Evolutionary conservation across 2,329 filamentous ascomycete genomes (phyloP), one percentile per base, ranked within the genome.

Genomic region (Cladorrhinum sp.): DNA sequence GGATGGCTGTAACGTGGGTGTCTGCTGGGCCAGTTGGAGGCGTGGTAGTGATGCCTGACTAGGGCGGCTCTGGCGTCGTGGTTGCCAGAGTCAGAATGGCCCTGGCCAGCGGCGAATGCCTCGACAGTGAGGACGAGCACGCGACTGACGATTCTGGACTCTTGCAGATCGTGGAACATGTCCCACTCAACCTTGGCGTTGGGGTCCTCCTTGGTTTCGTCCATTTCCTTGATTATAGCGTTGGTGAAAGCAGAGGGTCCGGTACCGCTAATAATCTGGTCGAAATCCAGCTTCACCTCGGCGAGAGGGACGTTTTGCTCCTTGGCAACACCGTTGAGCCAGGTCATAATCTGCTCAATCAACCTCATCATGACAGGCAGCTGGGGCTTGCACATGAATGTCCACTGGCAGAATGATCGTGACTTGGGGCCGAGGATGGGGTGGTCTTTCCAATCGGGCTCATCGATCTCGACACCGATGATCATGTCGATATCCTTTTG

Each of bases 21-120:
- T 2, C 78, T 78, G 56, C 81, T 82, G 2, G 87, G 88, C 88
- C 88, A 91, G 61, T 85, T 83, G 1, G 87, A 90, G 0, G 88
- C 88, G 71, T 91, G 88, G 68, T 90, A 91, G 72, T 90, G 87
- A 70, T 91, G 88, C 72, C 86, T 88, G 23, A 91, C 87, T 1
- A 91, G 77, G 1, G 88, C 88, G 20, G 81, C 80, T 55, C 85
- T 79, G 1, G 86, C 80, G 55, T 87, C 81, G 72, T 90, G 88
- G 67, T 87, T 90, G 13, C 87, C 87, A 0, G 86, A 89, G 69
- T 90, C 83, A 0, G 87, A 90, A 72, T 91, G 88, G 12, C 88
- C 88, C 71, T 90, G 87, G 12, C 87, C 87, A 0, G 87, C 88
- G 13, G 87, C 88, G 66, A 90, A 90, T 0, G 87, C 87, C 72